Evolutionary conservation across 257 asterid genomes (phyloP), one percentile per base, ranked within the genome.

Genomic region (Plectranthus barbatus): DNA sequence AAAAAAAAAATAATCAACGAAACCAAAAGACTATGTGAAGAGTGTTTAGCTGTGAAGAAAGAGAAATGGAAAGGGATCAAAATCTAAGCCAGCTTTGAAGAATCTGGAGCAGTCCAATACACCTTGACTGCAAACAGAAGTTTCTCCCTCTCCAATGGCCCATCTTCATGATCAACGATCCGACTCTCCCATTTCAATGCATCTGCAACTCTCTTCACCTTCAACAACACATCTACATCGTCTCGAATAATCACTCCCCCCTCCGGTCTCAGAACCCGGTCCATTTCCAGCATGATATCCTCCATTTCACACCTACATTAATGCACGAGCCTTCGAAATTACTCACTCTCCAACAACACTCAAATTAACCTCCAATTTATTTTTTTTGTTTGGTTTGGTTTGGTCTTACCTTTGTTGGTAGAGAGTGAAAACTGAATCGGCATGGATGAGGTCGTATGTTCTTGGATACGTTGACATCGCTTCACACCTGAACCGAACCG

Each of bases 391-490:
- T n/a, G n/a, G n/a, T n/a, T n/a, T 26, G 31, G 2, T 26, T 2
- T 26, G 31, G 3, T 40, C 41, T 55, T 53, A 87, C 96, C 81
- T 79, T 10, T 83, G 72, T 31, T 77, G 71, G 72, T 90, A 90
- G 34, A 90, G 85, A 41, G 87, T 85, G 34, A 90, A 87, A 15
- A 83, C 41, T 0, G 95, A 83, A 65, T 76, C 95, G 3, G 91
- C 92, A 68, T 90, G 97, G 19, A 90, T 82, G 55, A 90, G 86
- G 60, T 90, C 97, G 29, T 87, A 87, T 0, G 96, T 87, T 76
- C 97, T 76, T 1, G 97, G 96, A 53, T 90, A 90, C 9, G 97
- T 87, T 10, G 97, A 90, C 96, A 90, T 87, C 8, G 97, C 96
- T 60, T 90, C 93, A 70, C 97, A 90, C 97, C 96, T 87, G 61